A percentile compares a stretch with the other conserved stretches of the same genome.
phyloP scores from a whole-genome alignment of 805 yeast species.

The Candida mattraensis region DNA sequence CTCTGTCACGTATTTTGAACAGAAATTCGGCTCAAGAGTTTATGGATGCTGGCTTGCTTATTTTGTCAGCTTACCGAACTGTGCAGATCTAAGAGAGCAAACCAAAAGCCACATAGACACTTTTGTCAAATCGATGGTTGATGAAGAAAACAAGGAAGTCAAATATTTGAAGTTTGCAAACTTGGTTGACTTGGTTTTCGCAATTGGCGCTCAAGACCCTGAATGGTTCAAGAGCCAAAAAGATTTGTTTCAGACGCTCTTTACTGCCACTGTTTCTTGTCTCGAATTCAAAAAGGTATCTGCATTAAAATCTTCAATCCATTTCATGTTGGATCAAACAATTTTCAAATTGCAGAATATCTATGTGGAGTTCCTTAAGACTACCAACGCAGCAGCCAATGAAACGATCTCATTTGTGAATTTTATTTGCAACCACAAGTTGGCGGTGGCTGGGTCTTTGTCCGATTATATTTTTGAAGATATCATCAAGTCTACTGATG shows the following conservation, averaged over 20 bases:
- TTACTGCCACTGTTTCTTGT: constrained; percentile 44
- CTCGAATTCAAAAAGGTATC: constrained; percentile 40
- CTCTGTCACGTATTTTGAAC: constrained; percentile 66
- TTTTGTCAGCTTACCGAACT: constrained; percentile 56
- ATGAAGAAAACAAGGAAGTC: constrained; percentile 51
- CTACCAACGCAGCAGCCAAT: constrained; percentile 24
- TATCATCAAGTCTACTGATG: constrained; percentile 53
- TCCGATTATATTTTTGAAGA: constrained; percentile 57
- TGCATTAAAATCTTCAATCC: constrained; percentile 55
- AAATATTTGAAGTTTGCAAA: constrained; percentile 71
- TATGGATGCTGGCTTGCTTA: constrained; percentile 68
- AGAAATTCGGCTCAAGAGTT: constrained; percentile 61
- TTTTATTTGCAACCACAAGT: constrained; percentile 44
- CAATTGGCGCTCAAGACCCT: constrained; percentile 42
- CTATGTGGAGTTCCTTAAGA: constrained; percentile 35
- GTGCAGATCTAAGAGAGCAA: constrained; percentile 54
- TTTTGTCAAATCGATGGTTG: constrained; percentile 45
- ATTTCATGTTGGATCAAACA: constrained; percentile 72
- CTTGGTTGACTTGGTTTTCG: constrained; percentile 60
- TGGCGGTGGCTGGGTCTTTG: constrained; percentile 46
- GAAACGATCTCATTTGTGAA: constrained; percentile 42
- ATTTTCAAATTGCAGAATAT: constrained; percentile 57
- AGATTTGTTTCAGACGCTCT: constrained; percentile 43
- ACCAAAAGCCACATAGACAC: constrained; percentile 52
- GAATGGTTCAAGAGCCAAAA: constrained; percentile 61